A percentile compares a stretch with the other conserved stretches of the same genome.
phyloP scores from a whole-genome alignment of 2,329 filamentous ascomycete species.

The Leptographium galeiforme region DNA sequence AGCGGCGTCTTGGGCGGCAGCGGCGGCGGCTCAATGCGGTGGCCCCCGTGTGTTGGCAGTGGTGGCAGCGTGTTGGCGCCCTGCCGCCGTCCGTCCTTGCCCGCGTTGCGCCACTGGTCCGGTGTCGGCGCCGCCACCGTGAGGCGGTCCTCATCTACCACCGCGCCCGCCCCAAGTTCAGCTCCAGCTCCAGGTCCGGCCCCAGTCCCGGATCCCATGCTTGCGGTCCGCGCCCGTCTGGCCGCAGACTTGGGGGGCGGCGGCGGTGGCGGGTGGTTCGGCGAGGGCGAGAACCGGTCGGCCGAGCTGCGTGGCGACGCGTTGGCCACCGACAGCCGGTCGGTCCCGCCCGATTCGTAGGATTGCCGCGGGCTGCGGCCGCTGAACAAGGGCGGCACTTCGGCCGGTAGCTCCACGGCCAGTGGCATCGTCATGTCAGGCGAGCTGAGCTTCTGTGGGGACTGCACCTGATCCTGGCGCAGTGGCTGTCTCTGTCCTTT shows the following conservation, averaged over 20 bases:
- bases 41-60: neutral
- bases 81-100: constrained; percentile 9
- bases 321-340: constrained; percentile 28
- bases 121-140: constrained; percentile 44
- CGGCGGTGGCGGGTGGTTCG: neutral
- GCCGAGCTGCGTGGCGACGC: constrained; percentile 37
- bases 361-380: constrained; percentile 32
- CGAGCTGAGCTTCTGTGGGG: constrained; percentile 15
- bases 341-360: constrained; percentile 39
- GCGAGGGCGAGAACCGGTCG: constrained; percentile 22
- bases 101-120: constrained; percentile 41
- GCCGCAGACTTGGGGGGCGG: neutral
- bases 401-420: constrained; percentile 45
- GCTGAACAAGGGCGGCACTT: constrained; percentile 26
- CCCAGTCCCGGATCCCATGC: neutral
- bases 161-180: constrained; percentile 6
- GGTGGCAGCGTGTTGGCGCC: constrained; percentile 16
- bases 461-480: neutral
- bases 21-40: constrained; percentile 50
- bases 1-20: constrained; percentile 68
- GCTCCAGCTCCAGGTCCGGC: too few relatives aligned
- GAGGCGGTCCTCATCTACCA: constrained; percentile 36
- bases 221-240: neutral
- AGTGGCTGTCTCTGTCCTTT: neutral
- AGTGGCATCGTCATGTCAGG: constrained; percentile 30